A percentile compares a stretch with the other conserved stretches of the same genome.
These are phyloP conservation scores for Aspergillus tubingensis DNA, from an alignment of 2,329 filamentous ascomycete genomes.

Conservation along the genomic window DNA sequence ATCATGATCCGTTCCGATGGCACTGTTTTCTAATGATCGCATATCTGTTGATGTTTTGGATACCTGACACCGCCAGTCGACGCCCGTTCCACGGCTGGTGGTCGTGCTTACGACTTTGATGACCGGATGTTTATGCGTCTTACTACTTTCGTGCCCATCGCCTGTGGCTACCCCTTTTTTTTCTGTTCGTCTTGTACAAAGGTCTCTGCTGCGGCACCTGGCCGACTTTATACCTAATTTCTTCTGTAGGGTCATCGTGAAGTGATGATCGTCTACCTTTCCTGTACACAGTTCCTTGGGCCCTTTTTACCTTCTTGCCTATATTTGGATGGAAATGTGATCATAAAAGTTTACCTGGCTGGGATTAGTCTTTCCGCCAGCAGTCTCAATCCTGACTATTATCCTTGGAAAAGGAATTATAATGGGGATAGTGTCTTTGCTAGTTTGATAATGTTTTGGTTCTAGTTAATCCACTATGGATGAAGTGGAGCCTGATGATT, in stretches of 20 bases:
- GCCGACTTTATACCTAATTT: slow-evolving; percentile 16
- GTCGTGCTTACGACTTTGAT: slow-evolving; percentile 36
- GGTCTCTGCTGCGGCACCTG: slow-evolving; percentile 13
- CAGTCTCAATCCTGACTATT: not conserved
- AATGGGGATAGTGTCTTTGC: not conserved
- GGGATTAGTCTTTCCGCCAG: not conserved
- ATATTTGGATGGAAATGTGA: slow-evolving; percentile 4
- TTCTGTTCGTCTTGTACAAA: slow-evolving; percentile 18
- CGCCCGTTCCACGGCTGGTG: slow-evolving; percentile 20
- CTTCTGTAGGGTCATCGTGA: slow-evolving; percentile 14
- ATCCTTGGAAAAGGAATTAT: no score
- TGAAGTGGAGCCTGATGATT: not conserved
- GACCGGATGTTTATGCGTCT: slow-evolving; percentile 28
- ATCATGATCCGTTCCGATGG: slow-evolving; percentile 97
- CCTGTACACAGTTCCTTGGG: slow-evolving; percentile 14
- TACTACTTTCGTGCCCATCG: slow-evolving; percentile 4
- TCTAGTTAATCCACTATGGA: not conserved
- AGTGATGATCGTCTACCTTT: slow-evolving; percentile 13
- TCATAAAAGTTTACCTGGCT: slow-evolving; percentile 9
- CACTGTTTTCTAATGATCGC: slow-evolving; percentile 74
- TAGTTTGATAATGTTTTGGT: not conserved
- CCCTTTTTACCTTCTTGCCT: slow-evolving; percentile 7
- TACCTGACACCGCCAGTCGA: slow-evolving; percentile 29
- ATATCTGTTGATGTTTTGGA: slow-evolving; percentile 23
- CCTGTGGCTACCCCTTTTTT: not conserved